Evolutionary conservation across 2,329 filamentous ascomycete species (phyloP), one percentile per base, ranked within the genome.

Genomic region (Aspergillus eucalypticola): DNA sequence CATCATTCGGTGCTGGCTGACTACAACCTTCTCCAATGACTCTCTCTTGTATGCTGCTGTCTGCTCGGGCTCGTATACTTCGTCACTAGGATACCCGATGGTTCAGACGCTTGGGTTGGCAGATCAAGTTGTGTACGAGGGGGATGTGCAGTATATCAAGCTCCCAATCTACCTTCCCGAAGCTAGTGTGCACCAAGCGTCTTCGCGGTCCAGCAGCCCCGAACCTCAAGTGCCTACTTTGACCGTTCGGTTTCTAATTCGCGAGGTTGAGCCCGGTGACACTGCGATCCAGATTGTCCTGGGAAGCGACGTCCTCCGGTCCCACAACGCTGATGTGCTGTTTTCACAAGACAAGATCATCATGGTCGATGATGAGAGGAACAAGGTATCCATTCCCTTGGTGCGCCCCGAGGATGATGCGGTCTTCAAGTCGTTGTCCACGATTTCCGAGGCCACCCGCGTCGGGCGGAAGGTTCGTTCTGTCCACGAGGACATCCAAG

Each of bases 1-100:
- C 29, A 96, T 99, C 66, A 91, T 98, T 59, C 89, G 95, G 62
- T 99, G 95, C 79, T 98, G 95, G 93, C 82, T 98, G 67, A 94
- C 91, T 25, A 90, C 88, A 38, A 89, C 91, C 69, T 98, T 96
- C 77, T 94, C 92, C 13, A 94, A 96, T 72, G 88, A 90, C 65
- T 90, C 92, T 8, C 84, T 98, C 15, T 82, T 97, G 5, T 98
- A 98, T 73, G 95, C 93, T 38, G 93, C 92, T 35, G 83, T 98
- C 2, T 98, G 95, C 75, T 94, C 91, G 2, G 95, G 94, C 1
- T 96, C 95, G 5, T 92, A 93, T 74, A 89, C 87, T 67, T 98
- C 95, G 1, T 88, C 87, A n/a, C 79, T 99, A 49, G 90, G 95
- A 58, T 83, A 86, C 67, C 85, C 87, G 5, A 83, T 97, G 55